Evolutionary conservation across 208 protist genomes (phyloP), one percentile per base, ranked within the genome.

Genomic region (Wallacemonas sp.): DNA sequence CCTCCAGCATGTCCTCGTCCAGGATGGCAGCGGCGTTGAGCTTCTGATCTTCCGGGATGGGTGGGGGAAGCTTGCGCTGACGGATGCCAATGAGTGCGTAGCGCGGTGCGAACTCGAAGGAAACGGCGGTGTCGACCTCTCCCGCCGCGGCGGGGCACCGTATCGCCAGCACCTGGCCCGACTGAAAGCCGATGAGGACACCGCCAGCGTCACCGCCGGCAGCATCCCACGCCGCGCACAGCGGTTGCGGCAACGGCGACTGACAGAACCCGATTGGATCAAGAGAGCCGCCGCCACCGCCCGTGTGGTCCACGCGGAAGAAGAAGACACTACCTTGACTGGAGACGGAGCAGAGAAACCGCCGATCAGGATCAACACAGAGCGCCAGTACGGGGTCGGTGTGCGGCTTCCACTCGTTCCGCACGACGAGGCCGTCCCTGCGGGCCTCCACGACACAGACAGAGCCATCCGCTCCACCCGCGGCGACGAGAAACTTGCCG

Each of bases 291-390:
- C 73, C 33, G 16, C 16, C 23, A n/a, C n/a, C n/a, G n/a, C n/a
- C n/a, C n/a, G n/a, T n/a, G 14, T 63, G n/a, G 8, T 19, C 38
- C n/a, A 93, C 74, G 0, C 68, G 58, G 60, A 98, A 96, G 80
- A 99, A 98, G 65, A 99, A 99, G n/a, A 97, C 71, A 9, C 81
- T 92, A 1, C 84, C 85, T 63, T 97, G 79, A 4, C 29, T 62
- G 2, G 92, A 83, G 19, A 89, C 77, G 27, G 94, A 98, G 17
- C 85, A 97, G 2, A 99, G 71, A 46, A 74, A 71, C 11, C 70
- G 61, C 29, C 85, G 85, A 17, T 79, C 73, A 14, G 72, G 49
- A 39, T 82, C 83, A 17, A 97, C 75, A 0, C 74, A 79, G 29
- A 98, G 34, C 2, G 78, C 39, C 38, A 81, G 78, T 11, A 94